Base-by-base conservation (phyloP, 2,329 filamentous ascomycete species). In the Curvularia sp. region DNA sequence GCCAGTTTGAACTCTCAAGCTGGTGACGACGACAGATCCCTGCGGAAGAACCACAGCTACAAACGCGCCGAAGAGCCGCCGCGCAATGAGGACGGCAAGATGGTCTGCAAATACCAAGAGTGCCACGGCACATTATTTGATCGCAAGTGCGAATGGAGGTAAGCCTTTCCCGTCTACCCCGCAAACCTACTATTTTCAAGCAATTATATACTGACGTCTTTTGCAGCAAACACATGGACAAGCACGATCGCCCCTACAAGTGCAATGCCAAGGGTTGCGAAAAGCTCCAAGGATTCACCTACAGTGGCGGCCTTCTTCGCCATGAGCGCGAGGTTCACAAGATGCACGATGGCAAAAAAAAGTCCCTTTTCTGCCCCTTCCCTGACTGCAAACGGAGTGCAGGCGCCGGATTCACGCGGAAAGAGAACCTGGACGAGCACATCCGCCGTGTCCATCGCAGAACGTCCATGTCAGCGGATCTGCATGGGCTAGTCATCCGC, bases 121-220 rank as follows among this genome's bases (percentile, higher is more conserved):
- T 97, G 93, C 70, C 83, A 81, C 12, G 86, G 89, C 52, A 83
- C 88, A 5, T 85, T 84, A 12, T 98, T 97, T 73, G 84, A 86
- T 54, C 86, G 93, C 63, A 94, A 92, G 67, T 97, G 93, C 80
- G 93, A 97, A 80, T 97, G 92, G 92, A 96, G 90, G 92, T 95
- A 82, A 86, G 91, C 85, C 12, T 13, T 2, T 8, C 24, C 5
- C 9, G 13, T 35, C 22, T 5, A 9, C 4, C 13, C 28, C n/a
- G 5, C n/a, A 28, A n/a, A 46, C 24, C 46, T 12, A 39, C 49
- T 31, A 49, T 69, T 77, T 65, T 77, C 49, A 39, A 56, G 43
- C 13, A n/a, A 24, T 38, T 6, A 15, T 53, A 59, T 49, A 61
- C 68, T 73, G 49, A 75, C 56, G 38, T 31, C 2, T 15, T 15